These are phyloP conservation scores for Bipolaris zeicola DNA, from an alignment of 2,329 filamentous ascomycete genomes.

Conservation along the genomic window DNA sequence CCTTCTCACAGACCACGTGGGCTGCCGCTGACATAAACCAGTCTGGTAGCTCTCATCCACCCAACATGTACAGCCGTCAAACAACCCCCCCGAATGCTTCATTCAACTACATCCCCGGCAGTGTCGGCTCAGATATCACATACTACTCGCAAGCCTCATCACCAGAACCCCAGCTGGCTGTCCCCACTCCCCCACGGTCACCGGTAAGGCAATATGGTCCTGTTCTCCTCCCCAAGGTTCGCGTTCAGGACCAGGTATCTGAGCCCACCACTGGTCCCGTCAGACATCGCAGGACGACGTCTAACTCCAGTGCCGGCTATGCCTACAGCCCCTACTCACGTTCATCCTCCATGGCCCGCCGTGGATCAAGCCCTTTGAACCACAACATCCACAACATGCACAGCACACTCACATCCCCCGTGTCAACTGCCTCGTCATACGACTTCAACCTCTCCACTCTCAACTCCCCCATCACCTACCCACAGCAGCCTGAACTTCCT, in stretches of 20 bases:
- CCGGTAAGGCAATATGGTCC: conserved; percentile 80
- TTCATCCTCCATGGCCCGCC: conserved; percentile 53
- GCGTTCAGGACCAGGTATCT: conserved; percentile 80
- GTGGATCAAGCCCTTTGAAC: conserved; percentile 54
- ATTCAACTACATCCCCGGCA: conserved; percentile 47
- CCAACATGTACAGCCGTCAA: conserved; percentile 52
- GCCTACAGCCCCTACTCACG: conserved; percentile 58
- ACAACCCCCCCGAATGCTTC: conserved; percentile 52
- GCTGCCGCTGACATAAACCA: conserved; percentile 22
- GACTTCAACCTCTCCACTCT: conserved; percentile 55
- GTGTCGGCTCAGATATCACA: conserved; percentile 60
- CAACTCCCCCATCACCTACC: conserved; percentile 67
- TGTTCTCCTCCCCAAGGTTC: conserved; percentile 81
- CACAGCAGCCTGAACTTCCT: conserved; percentile 31
- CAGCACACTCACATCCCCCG: conserved; percentile 53
- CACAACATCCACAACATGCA: conserved; percentile 35
- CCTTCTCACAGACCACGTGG: neutral
- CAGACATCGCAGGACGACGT: conserved; percentile 63
- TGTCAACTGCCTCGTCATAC: conserved; percentile 49
- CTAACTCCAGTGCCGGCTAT: conserved; percentile 51
- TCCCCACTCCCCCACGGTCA: conserved; percentile 72
- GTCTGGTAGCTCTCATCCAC: conserved; percentile 46
- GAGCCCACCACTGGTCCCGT: conserved; percentile 62
- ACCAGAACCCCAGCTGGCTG: conserved; percentile 68
- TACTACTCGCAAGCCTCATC: conserved; percentile 70